Conservation (phyloP, 371 early-diverging fungal genomes). For the Lichtheimia corymbifera region DNA sequence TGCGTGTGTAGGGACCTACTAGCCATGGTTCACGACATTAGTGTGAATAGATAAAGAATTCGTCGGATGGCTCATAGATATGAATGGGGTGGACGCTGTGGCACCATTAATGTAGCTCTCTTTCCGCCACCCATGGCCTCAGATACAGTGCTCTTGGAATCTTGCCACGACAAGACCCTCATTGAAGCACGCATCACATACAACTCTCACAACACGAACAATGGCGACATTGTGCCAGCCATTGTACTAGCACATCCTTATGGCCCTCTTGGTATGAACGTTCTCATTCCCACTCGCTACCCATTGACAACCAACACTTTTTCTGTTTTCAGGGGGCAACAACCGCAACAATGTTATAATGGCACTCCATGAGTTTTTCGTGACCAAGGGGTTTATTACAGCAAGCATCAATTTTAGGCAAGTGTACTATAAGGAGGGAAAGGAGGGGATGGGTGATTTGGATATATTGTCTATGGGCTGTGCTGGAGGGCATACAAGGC, state of each 20-base stretch:
- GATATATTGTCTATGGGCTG: neutral
- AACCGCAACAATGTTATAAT: constrained; percentile 47
- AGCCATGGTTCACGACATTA: no score
- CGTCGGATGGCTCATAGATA: no score
- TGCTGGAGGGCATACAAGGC: neutral
- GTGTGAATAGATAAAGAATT: no score
- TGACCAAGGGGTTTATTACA: constrained; percentile 27
- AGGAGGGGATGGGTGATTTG: neutral
- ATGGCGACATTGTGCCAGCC: constrained; percentile 17
- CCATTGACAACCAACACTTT: neutral
- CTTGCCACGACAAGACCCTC: constrained; percentile 19
- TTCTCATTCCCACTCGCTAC: neutral
- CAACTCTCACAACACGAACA: constrained; percentile 6
- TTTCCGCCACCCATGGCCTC: constrained; percentile 15
- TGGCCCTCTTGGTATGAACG: constrained; percentile 43
- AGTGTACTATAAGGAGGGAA: neutral
- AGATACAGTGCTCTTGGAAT: constrained; percentile 25
- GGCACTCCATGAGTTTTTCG: constrained; percentile 32
- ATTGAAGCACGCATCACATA: constrained; percentile 21
- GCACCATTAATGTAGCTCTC: no score
- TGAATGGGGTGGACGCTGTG: no score
- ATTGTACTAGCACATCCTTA: constrained; percentile 49
- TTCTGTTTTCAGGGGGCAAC: constrained; percentile 29
- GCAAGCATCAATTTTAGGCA: constrained; percentile 56
- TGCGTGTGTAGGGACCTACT: no score